Percentiles rank a stretch among this genome's conserved stretches.
Evolutionary conservation across 257 asterid genomes (phyloP).

Genomic region (Coffea eugenioides): DNA sequence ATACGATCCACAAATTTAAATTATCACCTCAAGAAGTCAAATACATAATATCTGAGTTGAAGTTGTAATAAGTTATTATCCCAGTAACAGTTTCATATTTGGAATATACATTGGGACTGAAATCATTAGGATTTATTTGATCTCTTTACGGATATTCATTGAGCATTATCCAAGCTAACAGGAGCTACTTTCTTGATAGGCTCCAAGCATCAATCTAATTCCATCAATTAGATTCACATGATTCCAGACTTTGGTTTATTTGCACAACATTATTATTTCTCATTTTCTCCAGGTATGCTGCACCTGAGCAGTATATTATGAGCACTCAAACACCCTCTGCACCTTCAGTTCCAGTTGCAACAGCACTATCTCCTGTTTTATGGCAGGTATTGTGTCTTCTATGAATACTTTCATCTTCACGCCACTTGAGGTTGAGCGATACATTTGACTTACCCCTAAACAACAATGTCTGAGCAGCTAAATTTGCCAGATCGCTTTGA

Average conservation of each 20-base stretch:
- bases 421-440: background rate
- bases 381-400: slow-evolving; percentile 69
- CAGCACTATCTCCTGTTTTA: slow-evolving; percentile 92
- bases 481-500: slow-evolving; percentile 91
- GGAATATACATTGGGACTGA: background rate
- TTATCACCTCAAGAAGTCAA: background rate
- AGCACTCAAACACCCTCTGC: slow-evolving; percentile 99
- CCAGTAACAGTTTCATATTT: background rate
- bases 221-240: background rate
- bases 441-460: slow-evolving; percentile 12
- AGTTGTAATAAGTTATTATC: background rate
- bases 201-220: background rate
- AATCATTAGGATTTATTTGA: background rate
- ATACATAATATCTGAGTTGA: background rate
- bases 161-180: background rate
- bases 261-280: background rate
- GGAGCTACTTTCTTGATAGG: background rate
- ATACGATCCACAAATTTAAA: background rate
- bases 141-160: background rate
- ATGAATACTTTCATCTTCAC: slow-evolving; percentile 1
- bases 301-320: slow-evolving; percentile 99
- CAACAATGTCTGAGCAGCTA: slow-evolving; percentile 50
- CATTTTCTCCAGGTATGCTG: slow-evolving; percentile 63
- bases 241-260: background rate
- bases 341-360: slow-evolving; percentile 92